A percentile compares a stretch with the other conserved stretches of the same genome.
phyloP scores from a whole-genome alignment of 441 rosid genomes.

The Viola pubescens region DNA sequence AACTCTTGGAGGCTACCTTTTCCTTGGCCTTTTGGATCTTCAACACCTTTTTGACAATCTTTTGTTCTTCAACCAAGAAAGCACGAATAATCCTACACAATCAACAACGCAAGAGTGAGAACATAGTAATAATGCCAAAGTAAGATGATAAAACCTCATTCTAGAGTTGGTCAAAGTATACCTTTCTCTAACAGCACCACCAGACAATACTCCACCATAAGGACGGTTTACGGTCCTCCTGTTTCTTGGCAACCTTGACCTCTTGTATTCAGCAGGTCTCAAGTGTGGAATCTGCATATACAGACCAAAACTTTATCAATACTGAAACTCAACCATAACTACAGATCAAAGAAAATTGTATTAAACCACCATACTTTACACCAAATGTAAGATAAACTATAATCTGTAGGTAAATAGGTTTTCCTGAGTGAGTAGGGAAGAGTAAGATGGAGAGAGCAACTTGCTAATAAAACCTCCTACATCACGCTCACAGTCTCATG shows the following conservation, averaged over 20 bases:
- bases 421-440: background rate
- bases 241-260: slow-evolving; percentile 46
- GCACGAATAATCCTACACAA: slow-evolving; percentile 44
- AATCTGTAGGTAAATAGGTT: too few relatives aligned
- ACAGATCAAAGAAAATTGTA: too few relatives aligned
- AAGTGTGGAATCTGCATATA: slow-evolving; percentile 41
- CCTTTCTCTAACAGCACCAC: slow-evolving; percentile 52
- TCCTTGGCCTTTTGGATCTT: slow-evolving; percentile 62
- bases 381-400: too few relatives aligned
- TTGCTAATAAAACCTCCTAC: background rate
- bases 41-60: slow-evolving; percentile 61
- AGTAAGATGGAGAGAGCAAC: background rate
- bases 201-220: slow-evolving; percentile 54
- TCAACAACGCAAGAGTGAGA: background rate
- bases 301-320: background rate
- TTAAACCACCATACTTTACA: too few relatives aligned
- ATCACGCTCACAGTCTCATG: too few relatives aligned
- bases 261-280: slow-evolving; percentile 55
- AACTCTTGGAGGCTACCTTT: slow-evolving; percentile 36
- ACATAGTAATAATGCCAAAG: background rate
- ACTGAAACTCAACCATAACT: background rate
- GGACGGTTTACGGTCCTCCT: slow-evolving; percentile 51
- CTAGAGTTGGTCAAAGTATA: background rate
- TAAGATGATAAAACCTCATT: background rate
- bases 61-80: slow-evolving; percentile 57